Evolutionary conservation across 1,139 yeast species (phyloP), one percentile per base, ranked within the genome.

Genomic region (Hanseniaspora uvarum): DNA sequence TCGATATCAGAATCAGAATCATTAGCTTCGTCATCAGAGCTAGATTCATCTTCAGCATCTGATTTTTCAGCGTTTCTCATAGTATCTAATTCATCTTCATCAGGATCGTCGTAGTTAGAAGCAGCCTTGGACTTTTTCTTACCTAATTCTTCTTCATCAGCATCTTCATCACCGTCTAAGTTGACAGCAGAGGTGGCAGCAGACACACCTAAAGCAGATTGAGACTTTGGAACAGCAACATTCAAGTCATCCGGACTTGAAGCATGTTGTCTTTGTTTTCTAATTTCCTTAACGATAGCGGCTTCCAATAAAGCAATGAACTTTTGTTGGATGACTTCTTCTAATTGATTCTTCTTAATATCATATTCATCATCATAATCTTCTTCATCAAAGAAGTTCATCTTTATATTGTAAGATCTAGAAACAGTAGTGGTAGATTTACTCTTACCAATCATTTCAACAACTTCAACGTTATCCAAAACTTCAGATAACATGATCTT

Each of bases 21-120:
- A 11, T 63, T 68, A 24, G 71, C 64, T 36, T 70, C 76, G 44
- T 62, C 61, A 33, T 69, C 73, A 21, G 72, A 68, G 40, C 67
- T 68, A 2, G 62, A 54, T 23, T 65, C 61, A 41, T 72, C 83
- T 61, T 80, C 87, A 59, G 80, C 86, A 58, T 83, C 79, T 33
- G 84, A 76, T 63, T 80, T 79, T 66, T 83, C 92, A 45, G 89
- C 94, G 64, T 77, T 78, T 68, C 81, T 81, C 89, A 86, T 85
- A 46, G 85, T 83, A 67, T 86, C 96, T 57, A 85, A 72, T 66
- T 87, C 96, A 48, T 86, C 96, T 58, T 86, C 96, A 70, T 88
- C 96, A 30, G 96, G 96, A 19, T 82, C 96, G 61, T 87, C 96
- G 63, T 88, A 89, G 0, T 96, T 86, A 43, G 87, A 95, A 26